Evolutionary conservation across 768 basidiomycete species (phyloP), one percentile per base, ranked within the genome.

Genomic region (Termitomyces heimii): DNA sequence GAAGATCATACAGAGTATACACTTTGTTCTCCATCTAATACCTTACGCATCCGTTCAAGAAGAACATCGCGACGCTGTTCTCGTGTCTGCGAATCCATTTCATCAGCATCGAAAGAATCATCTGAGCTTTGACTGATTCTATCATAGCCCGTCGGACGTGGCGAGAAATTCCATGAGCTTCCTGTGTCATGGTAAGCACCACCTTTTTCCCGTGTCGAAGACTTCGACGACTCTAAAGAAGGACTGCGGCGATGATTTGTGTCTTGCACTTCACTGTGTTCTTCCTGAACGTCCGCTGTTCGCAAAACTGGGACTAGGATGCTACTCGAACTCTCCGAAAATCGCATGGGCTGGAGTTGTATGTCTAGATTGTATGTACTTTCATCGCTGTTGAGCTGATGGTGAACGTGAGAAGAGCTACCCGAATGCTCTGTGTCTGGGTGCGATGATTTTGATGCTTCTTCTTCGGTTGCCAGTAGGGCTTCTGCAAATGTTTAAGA

Each of bases 21-120:
- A 29, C 18, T 34, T 18, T 50, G 39, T 26, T 60, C 50, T 34
- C 55, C 59, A 22, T 60, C 53, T 12, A 60, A 37, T 13, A 60
- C 55, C 40, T 28, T 50, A 43, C 55, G 59, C 59, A 60, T 60
- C 40, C 39, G 45, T 45, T 60, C 52, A 18, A 60, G 28, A 20
- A 60, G 34, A 32, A 46, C 59, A 32, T 53, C 59, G 10, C 46
- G 55, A 18, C 59, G 59, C 26, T 49, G 49, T 31, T 57, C 51
- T 16, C 59, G 35, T 26, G 29, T 18, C 20, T 60, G 51, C 4
- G 37, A n/a, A 24, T 54, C 53, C 52, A 57, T 54, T 18, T 44
- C 40, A 5, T 49, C 34, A 31, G 45, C 20, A 5, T 57, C 48
- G 4, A 39, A 18, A 13, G 16, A 12, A 13, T 44, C 52, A 16